Base-by-base conservation (phyloP, 768 basidiomycete genomes). In the Dioszegia crocea region DNA sequence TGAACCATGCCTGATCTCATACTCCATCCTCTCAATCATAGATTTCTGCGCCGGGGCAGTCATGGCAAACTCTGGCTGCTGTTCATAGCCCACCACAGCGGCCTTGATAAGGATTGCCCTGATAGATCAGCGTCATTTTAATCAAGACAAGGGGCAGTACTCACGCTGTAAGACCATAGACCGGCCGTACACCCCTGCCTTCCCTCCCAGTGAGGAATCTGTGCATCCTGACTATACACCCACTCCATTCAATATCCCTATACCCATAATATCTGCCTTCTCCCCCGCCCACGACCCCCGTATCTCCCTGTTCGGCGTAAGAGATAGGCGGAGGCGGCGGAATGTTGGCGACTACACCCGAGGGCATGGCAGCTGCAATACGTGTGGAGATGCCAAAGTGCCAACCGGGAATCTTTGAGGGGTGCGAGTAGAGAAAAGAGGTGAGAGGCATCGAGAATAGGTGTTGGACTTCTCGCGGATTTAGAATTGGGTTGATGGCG, bases 191-290 rank as follows among this genome's bases (percentile, higher is more conserved):
- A 0, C 91, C 90, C 14, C 86, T 85, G 2, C 82, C 84, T 72
- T 94, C 91, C 40, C 90, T 80, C 0, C 91, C 91, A 0, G 91
- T 94, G 50, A 91, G 80, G 79, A 94, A 94, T 17, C 81, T 79
- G 76, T 93, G 91, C 62, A 84, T 80, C 23, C 89, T 83, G 17
- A 82, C 78, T 5, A 71, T 72, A 39, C 81, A 75, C 2, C 79
- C 77, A 1, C 80, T 79, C 73, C 80, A 82, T 12, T 77, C 70
- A 29, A 81, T 67, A 66, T 91, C 90, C 24, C 66, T 77, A 48
- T 80, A 84, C 0, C 44, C 49, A 59, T 72, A 67, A 50, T 61
- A 66, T 36, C 59, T 49, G 6, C 66, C 62, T 26, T 64, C 64
- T 21, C 64, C 63, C 6, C 66, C 62, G 6, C 65, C 66, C 0